phyloP scores from a whole-genome alignment of 1,284 basidiomycete genomes.

The Papiliotrema laurentii region DNA sequence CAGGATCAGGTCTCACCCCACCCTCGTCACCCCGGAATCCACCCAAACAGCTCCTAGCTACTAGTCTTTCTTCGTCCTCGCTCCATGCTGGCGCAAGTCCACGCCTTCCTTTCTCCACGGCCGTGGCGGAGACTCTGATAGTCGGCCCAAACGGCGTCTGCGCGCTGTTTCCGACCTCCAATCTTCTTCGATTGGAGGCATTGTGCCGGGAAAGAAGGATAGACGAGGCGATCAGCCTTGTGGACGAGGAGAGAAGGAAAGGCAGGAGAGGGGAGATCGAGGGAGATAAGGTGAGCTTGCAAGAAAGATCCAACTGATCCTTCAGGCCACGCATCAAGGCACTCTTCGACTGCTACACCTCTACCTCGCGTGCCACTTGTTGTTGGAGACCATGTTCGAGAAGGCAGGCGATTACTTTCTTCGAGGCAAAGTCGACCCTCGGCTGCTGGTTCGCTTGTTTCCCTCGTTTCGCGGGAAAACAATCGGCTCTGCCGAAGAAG shows the following conservation, averaged over 20 bases:
- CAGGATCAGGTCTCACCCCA: slow-evolving; percentile 39
- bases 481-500: slow-evolving; percentile 41
- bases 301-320: slow-evolving; percentile 7
- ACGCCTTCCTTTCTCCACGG: slow-evolving; percentile 29
- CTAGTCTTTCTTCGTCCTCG: slow-evolving; percentile 20
- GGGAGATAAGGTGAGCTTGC: slow-evolving; percentile 32
- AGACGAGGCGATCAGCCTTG: slow-evolving; percentile 44
- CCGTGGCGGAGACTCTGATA: slow-evolving; percentile 44
- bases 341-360: slow-evolving; percentile 46
- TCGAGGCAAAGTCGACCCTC: slow-evolving; percentile 42
- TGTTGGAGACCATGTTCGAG: slow-evolving; percentile 46
- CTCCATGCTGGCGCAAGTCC: slow-evolving; percentile 5
- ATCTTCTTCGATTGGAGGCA: slow-evolving; percentile 40
- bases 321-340: slow-evolving; percentile 33
- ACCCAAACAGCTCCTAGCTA: slow-evolving; percentile 17
- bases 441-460: slow-evolving; percentile 49
- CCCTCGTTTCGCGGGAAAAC: slow-evolving; percentile 39
- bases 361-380: slow-evolving; percentile 44
- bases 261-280: slow-evolving; percentile 41
- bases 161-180: slow-evolving; percentile 43
- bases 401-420: slow-evolving; percentile 45
- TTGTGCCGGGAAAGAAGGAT: slow-evolving; percentile 41
- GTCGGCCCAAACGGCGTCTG: slow-evolving; percentile 43
- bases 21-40: slow-evolving; percentile 34
- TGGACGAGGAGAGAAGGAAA: slow-evolving; percentile 41